phyloP scores from a whole-genome alignment of 2,329 filamentous ascomycete genomes.

The Cladosporium sp. region DNA sequence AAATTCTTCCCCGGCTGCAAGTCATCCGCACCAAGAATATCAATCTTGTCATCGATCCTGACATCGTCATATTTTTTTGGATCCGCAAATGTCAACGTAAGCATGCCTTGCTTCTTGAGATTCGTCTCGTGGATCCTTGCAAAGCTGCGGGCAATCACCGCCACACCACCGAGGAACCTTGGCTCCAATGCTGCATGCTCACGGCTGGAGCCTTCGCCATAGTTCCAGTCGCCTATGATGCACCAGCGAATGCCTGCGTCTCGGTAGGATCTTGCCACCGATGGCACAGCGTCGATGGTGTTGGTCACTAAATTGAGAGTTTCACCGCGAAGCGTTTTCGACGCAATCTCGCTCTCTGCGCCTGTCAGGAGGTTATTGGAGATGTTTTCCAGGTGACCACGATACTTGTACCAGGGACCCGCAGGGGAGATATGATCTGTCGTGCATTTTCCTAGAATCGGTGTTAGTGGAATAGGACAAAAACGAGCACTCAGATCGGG shows the following conservation, averaged over 20 bases:
- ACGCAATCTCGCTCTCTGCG: slow-evolving; percentile 67
- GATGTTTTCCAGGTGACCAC: slow-evolving; percentile 97
- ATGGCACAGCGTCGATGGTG: slow-evolving; percentile 81
- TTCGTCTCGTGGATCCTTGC: slow-evolving; percentile 99
- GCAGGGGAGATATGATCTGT: slow-evolving; percentile 51
- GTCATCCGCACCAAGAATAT: slow-evolving; percentile 74
- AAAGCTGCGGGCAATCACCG: slow-evolving; percentile 91
- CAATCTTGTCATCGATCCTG: slow-evolving; percentile 83
- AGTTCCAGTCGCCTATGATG: slow-evolving; percentile 98
- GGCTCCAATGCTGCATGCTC: slow-evolving; percentile 98
- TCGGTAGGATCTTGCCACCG: slow-evolving; percentile 97
- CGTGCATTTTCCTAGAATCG: slow-evolving; percentile 42
- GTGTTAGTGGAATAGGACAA: slow-evolving; percentile 35
- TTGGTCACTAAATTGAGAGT: slow-evolving; percentile 86
- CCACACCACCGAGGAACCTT: slow-evolving; percentile 90
- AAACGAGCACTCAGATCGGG: slow-evolving; percentile 90
- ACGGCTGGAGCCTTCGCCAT: slow-evolving; percentile 94
- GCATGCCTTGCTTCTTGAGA: slow-evolving; percentile 99
- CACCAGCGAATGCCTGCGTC: slow-evolving; percentile 93
- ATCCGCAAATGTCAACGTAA: slow-evolving; percentile 90
- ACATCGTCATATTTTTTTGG: slow-evolving; percentile 98
- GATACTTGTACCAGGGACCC: slow-evolving; percentile 96
- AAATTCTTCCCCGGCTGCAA: slow-evolving; percentile 88
- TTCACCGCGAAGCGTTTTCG: slow-evolving; percentile 93
- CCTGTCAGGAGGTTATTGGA: slow-evolving; percentile 99